Evolutionary conservation across 352 stramenopile genomes (phyloP).

Genomic region (Pythium plurisporium): DNA sequence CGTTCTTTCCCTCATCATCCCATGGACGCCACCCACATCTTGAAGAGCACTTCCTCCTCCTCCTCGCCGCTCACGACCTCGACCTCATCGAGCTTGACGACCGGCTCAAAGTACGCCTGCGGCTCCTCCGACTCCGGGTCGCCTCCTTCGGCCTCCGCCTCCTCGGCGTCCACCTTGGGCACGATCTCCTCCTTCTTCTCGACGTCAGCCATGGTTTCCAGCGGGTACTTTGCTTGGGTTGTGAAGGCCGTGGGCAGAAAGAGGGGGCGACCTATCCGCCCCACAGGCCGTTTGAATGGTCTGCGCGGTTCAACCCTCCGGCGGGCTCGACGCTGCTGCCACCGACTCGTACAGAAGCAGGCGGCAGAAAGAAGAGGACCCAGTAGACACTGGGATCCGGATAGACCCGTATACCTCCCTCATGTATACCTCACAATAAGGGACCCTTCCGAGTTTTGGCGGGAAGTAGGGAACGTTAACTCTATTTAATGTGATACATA

Average conservation of each 20-base stretch:
- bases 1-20: no score
- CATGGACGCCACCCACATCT: constrained; percentile 82
- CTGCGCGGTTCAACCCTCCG: constrained; percentile 21
- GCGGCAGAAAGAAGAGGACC: neutral
- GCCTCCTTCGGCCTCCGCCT: constrained; percentile 31
- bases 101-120: constrained; percentile 86
- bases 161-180: constrained; percentile 51
- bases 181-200: constrained; percentile 71
- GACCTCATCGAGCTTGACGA: constrained; percentile 89
- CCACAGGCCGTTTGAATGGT: constrained; percentile 23
- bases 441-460: constrained; percentile 1
- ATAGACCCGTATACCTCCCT: constrained; percentile 9
- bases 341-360: constrained; percentile 9
- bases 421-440: constrained; percentile 14
- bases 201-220: constrained; percentile 23
- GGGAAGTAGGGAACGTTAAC: neutral
- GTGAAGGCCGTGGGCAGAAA: neutral
- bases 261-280: constrained; percentile 4
- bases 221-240: constrained; percentile 7
- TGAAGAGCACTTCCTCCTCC: constrained; percentile 94
- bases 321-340: constrained; percentile 5
- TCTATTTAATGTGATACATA: neutral
- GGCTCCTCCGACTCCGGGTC: constrained; percentile 78
- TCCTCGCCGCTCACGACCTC: constrained; percentile 98
- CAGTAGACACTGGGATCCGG: constrained; percentile 5